Conservation (phyloP, 441 rosid genomes). For the Corymbia calophylla region DNA sequence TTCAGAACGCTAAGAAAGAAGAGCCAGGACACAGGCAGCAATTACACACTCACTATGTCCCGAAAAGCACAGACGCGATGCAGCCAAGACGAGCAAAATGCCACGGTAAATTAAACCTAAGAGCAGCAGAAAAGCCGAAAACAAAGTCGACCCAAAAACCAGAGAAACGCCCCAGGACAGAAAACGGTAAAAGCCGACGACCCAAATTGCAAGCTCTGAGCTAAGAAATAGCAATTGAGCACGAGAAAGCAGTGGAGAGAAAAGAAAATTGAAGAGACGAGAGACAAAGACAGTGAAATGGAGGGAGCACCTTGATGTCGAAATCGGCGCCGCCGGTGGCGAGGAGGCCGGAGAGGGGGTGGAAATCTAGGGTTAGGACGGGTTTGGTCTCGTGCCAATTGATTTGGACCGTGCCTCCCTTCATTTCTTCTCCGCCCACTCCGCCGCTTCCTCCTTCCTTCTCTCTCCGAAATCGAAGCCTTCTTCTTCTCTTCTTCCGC, state of each 20-base stretch:
- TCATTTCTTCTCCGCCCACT: slow-evolving; percentile 24
- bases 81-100: neutral
- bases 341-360: slow-evolving; percentile 69
- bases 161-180: neutral
- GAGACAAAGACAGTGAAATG: no score
- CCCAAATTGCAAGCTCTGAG: neutral
- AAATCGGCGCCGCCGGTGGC: slow-evolving; percentile 96
- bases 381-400: slow-evolving; percentile 90
- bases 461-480: neutral
- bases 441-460: neutral
- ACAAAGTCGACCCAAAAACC: neutral
- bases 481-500: neutral
- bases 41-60: fast-evolving
- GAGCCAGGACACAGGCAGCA: neutral
- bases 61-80: neutral
- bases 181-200: neutral
- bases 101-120: neutral
- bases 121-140: neutral
- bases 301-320: slow-evolving; percentile 61
- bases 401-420: slow-evolving; percentile 86
- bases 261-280: neutral
- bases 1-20: neutral
- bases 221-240: neutral
- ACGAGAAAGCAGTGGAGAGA: neutral
- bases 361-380: slow-evolving; percentile 81